Evolutionary conservation across 495 filamentous ascomycete species (phyloP).

Genomic region (Penicillium tannophilum): DNA sequence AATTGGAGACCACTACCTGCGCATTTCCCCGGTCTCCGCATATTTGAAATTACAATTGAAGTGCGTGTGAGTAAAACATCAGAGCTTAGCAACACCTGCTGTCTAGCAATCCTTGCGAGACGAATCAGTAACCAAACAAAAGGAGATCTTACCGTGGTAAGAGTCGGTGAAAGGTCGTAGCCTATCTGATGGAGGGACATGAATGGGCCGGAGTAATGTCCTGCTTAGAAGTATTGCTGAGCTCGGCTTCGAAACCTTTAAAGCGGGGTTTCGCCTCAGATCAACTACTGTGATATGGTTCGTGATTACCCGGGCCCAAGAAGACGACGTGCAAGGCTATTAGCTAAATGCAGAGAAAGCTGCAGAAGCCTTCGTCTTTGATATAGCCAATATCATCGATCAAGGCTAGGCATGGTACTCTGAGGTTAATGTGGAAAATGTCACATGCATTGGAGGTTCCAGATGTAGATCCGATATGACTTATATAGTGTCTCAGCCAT

Average conservation of each 20-base stretch:
- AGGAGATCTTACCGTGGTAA: not conserved
- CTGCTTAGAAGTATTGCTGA: not conserved
- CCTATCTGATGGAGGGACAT: not conserved
- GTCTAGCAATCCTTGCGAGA: not conserved
- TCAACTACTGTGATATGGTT: not conserved
- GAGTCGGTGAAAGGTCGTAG: not conserved
- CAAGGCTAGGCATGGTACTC: not conserved
- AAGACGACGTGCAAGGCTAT: not conserved
- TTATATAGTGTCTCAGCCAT: conserved; percentile 2
- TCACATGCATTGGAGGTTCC: not conserved
- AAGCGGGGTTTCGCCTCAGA: not conserved
- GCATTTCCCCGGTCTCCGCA: too few relatives aligned
- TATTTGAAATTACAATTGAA: not conserved
- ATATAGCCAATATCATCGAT: conserved; percentile 2
- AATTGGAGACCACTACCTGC: too few relatives aligned
- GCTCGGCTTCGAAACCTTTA: not conserved
- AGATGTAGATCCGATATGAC: conserved; percentile 1
- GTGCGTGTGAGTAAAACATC: not conserved
- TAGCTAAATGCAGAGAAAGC: not conserved
- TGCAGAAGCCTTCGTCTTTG: conserved; percentile 5
- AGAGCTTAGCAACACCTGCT: not conserved
- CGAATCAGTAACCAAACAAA: not conserved
- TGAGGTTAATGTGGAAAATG: not conserved
- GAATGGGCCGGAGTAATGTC: not conserved
- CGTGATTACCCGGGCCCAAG: not conserved